Percentiles rank a stretch among this genome's conserved stretches.
Conservation (phyloP, 2,329 filamentous ascomycete species). For the Neodidymelliopsis sp. region DNA sequence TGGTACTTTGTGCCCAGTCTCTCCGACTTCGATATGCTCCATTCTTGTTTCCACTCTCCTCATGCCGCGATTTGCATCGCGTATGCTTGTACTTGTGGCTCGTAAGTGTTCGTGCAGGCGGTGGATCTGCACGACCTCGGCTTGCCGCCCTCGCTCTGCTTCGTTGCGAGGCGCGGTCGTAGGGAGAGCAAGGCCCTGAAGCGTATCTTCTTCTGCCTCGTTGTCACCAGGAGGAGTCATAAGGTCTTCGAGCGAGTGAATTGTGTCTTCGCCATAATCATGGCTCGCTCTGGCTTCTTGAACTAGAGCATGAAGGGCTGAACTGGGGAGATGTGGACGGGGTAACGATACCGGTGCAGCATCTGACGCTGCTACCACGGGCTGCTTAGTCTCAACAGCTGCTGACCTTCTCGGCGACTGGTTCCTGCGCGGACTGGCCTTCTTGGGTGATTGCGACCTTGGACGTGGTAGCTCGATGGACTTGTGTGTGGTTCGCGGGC, state of each 20-base stretch:
- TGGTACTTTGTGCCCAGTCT: slow-evolving; percentile 17
- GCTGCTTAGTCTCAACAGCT: slow-evolving; percentile 6
- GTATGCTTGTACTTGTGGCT: slow-evolving; percentile 52
- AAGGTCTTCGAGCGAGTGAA: slow-evolving; percentile 57
- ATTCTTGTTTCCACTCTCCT: slow-evolving; percentile 52
- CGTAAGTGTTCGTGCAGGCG: slow-evolving; percentile 52
- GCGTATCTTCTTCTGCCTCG: slow-evolving; percentile 44
- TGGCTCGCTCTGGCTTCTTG: slow-evolving; percentile 47
- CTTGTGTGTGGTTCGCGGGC: slow-evolving; percentile 32
- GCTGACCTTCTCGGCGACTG: slow-evolving; percentile 18
- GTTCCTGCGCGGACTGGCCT: slow-evolving; percentile 25
- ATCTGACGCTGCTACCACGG: slow-evolving; percentile 5
- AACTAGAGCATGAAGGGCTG: slow-evolving; percentile 52
- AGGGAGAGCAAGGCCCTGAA: slow-evolving; percentile 40
- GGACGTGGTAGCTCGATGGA: slow-evolving; percentile 12
- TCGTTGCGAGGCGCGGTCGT: slow-evolving; percentile 45
- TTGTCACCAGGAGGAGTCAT: slow-evolving; percentile 39
- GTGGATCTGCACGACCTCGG: slow-evolving; percentile 53
- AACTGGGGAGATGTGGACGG: slow-evolving; percentile 41
- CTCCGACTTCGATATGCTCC: slow-evolving; percentile 40
- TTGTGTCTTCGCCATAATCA: slow-evolving; percentile 55
- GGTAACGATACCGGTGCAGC: background rate
- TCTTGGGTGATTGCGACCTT: slow-evolving; percentile 28
- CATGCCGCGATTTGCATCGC: slow-evolving; percentile 54
- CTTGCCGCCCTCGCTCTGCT: slow-evolving; percentile 51